Conservation (phyloP, 805 yeast species). For the Sugiyamaella qingdaonensis region DNA sequence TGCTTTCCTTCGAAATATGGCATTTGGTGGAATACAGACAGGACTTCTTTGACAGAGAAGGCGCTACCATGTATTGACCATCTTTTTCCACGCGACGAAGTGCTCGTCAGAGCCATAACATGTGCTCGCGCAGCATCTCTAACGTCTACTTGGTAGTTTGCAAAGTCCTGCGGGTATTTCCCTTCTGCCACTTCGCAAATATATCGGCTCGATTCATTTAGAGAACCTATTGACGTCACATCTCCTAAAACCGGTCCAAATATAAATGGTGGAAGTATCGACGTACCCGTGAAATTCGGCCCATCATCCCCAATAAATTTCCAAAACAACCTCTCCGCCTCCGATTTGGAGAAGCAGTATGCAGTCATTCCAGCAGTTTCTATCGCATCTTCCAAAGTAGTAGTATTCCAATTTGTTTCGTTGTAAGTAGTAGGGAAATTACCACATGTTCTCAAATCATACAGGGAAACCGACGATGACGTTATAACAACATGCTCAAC, state of each 20-base stretch:
- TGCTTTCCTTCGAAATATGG: not conserved
- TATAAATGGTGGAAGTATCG: conserved; percentile 32
- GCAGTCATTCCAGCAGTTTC: conserved; percentile 11
- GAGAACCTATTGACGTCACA: conserved; percentile 24
- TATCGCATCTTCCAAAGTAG: conserved; percentile 28
- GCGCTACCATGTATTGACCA: conserved; percentile 7
- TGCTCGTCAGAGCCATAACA: conserved; percentile 43
- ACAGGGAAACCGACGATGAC: conserved; percentile 43
- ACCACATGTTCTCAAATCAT: conserved; percentile 39
- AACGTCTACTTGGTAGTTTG: conserved; percentile 44
- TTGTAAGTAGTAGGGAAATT: conserved; percentile 24
- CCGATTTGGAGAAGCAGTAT: conserved; percentile 43
- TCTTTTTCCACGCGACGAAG: conserved; percentile 17
- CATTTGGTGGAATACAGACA: not conserved
- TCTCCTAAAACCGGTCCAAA: conserved; percentile 32
- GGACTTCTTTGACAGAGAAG: not conserved
- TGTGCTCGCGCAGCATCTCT: conserved; percentile 63
- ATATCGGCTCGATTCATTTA: conserved; percentile 10
- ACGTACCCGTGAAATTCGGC: conserved; percentile 23
- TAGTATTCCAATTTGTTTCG: conserved; percentile 33
- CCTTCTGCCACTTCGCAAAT: conserved; percentile 1
- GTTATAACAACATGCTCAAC: conserved; percentile 45
- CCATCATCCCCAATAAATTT: conserved; percentile 39
- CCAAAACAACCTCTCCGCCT: conserved; percentile 59
- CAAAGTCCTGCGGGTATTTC: not conserved